Evolutionary conservation across 306 rosid species (phyloP), one percentile per base, ranked within the genome.

Genomic region (Hippophae tibetana): DNA sequence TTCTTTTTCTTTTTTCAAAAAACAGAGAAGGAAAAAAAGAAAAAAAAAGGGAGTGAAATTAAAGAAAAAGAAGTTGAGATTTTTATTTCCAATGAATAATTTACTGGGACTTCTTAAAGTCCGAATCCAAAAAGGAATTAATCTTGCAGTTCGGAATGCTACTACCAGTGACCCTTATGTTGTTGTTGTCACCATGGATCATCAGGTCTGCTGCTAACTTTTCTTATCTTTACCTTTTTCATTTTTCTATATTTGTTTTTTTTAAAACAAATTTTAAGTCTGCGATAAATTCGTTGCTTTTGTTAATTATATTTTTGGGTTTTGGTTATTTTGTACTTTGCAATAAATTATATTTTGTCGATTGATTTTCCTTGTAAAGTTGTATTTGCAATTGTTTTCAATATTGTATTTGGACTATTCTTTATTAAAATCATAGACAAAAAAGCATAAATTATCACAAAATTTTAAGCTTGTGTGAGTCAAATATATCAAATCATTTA

Each of bases 61-160:
- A 13, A 43, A 14, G 1, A 6, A 60, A 4, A 54, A 60, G 2
- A 38, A 63, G 23, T 8, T 13, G 5, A 5, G 27, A 6, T 9
- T 53, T 6, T 46, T 55, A 6, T 27, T 27, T 27, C 38, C 38
- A 27, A 88, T 93, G 97, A 82, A 88, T 0, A 78, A 63, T 43
- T 50, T 93, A 6, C 67, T 88, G 3, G 99, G 99, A 9, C 94
- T 93, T 68, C 81, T 93, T 25, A 76, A 95, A 54, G 66, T 93
- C 66, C 96, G 75, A 46, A 51, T 93, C 69, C 84, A 84, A 67
- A 96, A 97, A 10, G 99, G 99, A 3, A 77, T 88, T 49, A 86
- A 93, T 63, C 99, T 93, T 49, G 97, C 95, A 42, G 86, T 88
- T 47, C 99, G 99, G 14, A 97, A 93, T 63, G 94, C 88, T 60